Evolutionary conservation across 106 monocot species (phyloP).

Genomic region (Gastrodia elata): DNA sequence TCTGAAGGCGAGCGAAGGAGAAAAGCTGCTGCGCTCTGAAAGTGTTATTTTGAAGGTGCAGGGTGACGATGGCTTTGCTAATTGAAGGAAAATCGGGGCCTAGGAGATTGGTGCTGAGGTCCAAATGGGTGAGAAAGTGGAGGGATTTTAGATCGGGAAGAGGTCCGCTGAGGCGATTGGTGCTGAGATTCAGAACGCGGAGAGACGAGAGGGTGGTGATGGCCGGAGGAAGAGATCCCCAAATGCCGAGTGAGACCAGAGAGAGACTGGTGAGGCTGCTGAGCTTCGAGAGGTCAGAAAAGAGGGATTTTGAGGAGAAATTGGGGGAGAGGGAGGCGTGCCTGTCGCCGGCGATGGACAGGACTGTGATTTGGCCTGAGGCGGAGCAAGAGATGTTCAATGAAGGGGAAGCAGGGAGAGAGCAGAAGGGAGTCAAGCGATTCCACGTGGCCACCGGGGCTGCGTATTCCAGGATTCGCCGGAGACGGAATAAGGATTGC

Average conservation of each 20-base stretch:
- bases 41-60: slow-evolving; percentile 37
- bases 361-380: slow-evolving; percentile 27
- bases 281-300: slow-evolving; percentile 58
- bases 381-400: slow-evolving; percentile 49
- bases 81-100: slow-evolving; percentile 42
- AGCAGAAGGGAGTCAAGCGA: slow-evolving; percentile 37
- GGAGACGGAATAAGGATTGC: slow-evolving; percentile 42
- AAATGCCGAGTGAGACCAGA: slow-evolving; percentile 72
- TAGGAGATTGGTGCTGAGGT: slow-evolving; percentile 39
- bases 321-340: slow-evolving; percentile 23
- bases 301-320: slow-evolving; percentile 71
- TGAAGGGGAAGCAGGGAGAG: slow-evolving; percentile 36
- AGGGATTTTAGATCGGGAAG: slow-evolving; percentile 42
- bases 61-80: slow-evolving; percentile 7
- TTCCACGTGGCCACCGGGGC: slow-evolving; percentile 23
- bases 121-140: slow-evolving; percentile 28
- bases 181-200: slow-evolving; percentile 48
- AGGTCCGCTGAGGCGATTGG: slow-evolving; percentile 50
- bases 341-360: slow-evolving; percentile 37
- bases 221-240: slow-evolving; percentile 51
- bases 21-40: slow-evolving; percentile 11
- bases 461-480: slow-evolving; percentile 49
- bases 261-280: slow-evolving; percentile 42
- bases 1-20: slow-evolving; percentile 28
- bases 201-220: slow-evolving; percentile 36